Evolutionary conservation across 2,329 filamentous ascomycete genomes (phyloP).

Genomic region (Diplodia sapinea): DNA sequence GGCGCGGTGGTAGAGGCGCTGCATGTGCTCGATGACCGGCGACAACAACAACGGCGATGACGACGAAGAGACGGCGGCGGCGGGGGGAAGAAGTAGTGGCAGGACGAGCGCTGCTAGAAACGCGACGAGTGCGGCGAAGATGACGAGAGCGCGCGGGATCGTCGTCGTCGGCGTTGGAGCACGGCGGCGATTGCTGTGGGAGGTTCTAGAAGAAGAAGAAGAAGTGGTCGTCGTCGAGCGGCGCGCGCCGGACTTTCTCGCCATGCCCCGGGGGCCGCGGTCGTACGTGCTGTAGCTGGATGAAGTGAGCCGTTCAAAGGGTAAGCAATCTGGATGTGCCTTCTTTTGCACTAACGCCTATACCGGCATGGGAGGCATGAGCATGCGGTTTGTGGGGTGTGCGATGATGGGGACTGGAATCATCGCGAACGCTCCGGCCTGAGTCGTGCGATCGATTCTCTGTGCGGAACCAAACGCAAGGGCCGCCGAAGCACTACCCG

Average conservation of each 20-base stretch:
- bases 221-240: not conserved
- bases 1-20: conserved; percentile 3
- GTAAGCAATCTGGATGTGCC: too few species aligned
- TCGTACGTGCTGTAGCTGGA: not conserved
- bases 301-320: not conserved
- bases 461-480: not conserved
- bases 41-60: not conserved
- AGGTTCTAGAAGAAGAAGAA: conserved; percentile 20
- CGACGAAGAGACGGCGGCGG: not conserved
- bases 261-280: not conserved
- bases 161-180: not conserved
- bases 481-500: not conserved
- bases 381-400: not conserved
- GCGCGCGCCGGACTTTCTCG: not conserved
- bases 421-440: conserved; percentile 10
- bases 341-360: not conserved
- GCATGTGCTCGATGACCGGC: conserved; percentile 11
- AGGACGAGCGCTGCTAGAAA: not conserved
- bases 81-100: not conserved
- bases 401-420: not conserved
- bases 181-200: not conserved
- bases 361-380: conserved; percentile 10
- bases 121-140: not conserved
- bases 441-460: not conserved
- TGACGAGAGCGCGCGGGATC: not conserved